Evolutionary conservation across 2,329 filamentous ascomycete species (phyloP).

Genomic region (Phialophora tarda): DNA sequence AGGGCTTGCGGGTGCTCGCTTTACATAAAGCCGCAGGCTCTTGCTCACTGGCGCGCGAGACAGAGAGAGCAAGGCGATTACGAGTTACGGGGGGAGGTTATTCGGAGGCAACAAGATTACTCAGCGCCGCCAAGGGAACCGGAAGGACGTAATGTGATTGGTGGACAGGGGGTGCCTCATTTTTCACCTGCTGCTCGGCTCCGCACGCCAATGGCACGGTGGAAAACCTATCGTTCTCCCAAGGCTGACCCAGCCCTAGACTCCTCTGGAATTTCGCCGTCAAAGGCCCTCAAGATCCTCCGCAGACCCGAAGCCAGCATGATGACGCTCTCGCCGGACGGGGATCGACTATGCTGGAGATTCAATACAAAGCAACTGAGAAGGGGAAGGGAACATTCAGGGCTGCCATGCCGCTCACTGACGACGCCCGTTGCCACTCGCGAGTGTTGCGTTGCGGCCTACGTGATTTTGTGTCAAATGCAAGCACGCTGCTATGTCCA

Average conservation of each 20-base stretch:
- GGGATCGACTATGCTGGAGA: background rate
- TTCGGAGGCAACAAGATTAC: background rate
- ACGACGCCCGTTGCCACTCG: background rate
- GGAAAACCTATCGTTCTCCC: background rate
- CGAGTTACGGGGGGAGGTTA: background rate
- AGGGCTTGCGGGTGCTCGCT: constrained; percentile 8
- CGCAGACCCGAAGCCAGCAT: background rate
- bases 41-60: background rate
- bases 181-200: background rate
- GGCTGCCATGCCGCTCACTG: background rate
- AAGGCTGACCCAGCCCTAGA: background rate
- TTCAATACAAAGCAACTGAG: background rate
- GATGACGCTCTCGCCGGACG: background rate
- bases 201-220: background rate
- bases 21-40: constrained; percentile 12
- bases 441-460: background rate
- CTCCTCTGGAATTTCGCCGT: background rate
- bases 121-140: constrained; percentile 4
- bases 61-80: background rate
- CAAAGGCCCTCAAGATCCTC: background rate
- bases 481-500: background rate
- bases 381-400: background rate
- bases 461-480: background rate
- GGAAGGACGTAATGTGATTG: background rate
- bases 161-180: background rate